Percentiles rank a stretch among this genome's conserved stretches.
These are phyloP conservation scores for Rubroboletus pulcherrimus DNA, from an alignment of 768 basidiomycete species.

Conservation along the genomic window DNA sequence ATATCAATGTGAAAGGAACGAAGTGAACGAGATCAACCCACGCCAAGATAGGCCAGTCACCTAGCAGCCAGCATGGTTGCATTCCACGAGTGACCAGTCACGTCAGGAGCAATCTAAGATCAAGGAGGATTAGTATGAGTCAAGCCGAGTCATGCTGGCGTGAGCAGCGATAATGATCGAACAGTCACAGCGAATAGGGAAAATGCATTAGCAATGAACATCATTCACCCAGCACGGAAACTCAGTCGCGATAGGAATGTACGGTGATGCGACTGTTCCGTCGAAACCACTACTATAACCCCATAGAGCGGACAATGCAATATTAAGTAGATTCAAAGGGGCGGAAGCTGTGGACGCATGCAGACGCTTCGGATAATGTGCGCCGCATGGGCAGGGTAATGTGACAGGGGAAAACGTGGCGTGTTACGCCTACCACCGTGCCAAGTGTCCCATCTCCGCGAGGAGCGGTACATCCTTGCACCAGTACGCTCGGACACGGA, in stretches of 20 bases:
- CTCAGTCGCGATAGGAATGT: slow-evolving; percentile 13
- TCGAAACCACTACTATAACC: slow-evolving; percentile 19
- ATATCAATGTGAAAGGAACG: neutral
- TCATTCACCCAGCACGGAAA: slow-evolving; percentile 1
- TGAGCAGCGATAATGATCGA: neutral
- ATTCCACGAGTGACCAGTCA: slow-evolving; percentile 1
- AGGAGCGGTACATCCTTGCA: slow-evolving; percentile 2
- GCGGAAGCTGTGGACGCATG: neutral
- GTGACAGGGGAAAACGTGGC: slow-evolving; percentile 13
- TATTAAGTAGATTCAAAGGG: slow-evolving; percentile 18
- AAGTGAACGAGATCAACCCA: slow-evolving; percentile 1
- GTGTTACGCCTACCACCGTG: slow-evolving; percentile 1
- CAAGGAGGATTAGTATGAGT: neutral
- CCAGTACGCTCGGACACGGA: slow-evolving; percentile 1
- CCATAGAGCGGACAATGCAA: slow-evolving; percentile 21
- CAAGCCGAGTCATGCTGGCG: slow-evolving; percentile 5
- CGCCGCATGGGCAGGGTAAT: slow-evolving; percentile 2
- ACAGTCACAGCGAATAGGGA: neutral
- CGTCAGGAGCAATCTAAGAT: slow-evolving; percentile 8
- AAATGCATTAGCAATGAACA: slow-evolving; percentile 7
- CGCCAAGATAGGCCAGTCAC: neutral
- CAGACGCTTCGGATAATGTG: slow-evolving; percentile 2
- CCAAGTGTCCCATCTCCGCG: slow-evolving; percentile 3
- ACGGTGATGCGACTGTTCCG: slow-evolving; percentile 6
- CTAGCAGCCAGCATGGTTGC: neutral